Base-by-base conservation (phyloP, 306 rosid species). In the Medicago arabica region DNA sequence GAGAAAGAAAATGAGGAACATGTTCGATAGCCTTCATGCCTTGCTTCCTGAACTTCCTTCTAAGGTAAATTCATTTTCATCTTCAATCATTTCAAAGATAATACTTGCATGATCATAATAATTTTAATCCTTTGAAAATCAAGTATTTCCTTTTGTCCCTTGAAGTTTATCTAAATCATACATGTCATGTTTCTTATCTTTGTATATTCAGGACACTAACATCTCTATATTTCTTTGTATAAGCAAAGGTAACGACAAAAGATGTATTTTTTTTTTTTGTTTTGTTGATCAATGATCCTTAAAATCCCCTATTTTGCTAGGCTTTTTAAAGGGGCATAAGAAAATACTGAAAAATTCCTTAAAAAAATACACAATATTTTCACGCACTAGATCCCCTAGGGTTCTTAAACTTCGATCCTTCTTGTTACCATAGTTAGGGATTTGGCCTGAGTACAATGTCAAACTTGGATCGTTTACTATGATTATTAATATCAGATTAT, bases 1-100 rank as follows among this genome's bases (percentile, higher is more conserved):
- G 79, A 86, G 97, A 83, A 95, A 88, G 86, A 95, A 87, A 89
- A 90, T 95, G 96, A 86, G 83, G 74, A 84, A 76, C 79, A 85
- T 95, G 97, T 95, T 90, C 21, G 8, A 84, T 17, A 81, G 7
- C 77, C 98, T 95, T 75, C 98, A 92, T 72, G 80, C 85, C 65
- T 80, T 95, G 87, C 92, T 95, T 85, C 97, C 98, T 14, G 83
- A 86, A 0, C 87, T 89, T 71, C 88, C 97, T 71, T 12, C 91
- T 12, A 95, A 92, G 97, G 98, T 95, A 84, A 61, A 46, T 41
- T 28, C 65, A 4, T 57, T 19, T 55, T 19, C 14, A 17, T 53
- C 9, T 13, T 53, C 25, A 53, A 53, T 53, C 18, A 7, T 11
- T 53, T 46, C 15, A 17, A 18, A 4, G 12, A 13, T 18, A n/a